These are phyloP conservation scores for Clavispora fructus DNA, from an alignment of 805 yeast species.

Conservation along the genomic window DNA sequence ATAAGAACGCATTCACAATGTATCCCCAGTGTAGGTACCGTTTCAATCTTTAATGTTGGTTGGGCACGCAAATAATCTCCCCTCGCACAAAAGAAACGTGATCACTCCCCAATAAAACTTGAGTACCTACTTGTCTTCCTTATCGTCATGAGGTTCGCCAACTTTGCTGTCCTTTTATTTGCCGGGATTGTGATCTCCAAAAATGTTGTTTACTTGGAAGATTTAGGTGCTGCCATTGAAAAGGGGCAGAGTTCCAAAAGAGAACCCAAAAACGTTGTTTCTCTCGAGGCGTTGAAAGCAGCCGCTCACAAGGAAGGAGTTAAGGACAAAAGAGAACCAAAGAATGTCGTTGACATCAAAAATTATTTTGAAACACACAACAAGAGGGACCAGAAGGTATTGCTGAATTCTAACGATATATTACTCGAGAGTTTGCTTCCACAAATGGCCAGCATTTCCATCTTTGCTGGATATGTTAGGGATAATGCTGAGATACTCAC, in stretches of 20 bases:
- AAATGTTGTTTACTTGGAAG: slow-evolving; percentile 12
- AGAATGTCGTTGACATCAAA: slow-evolving; percentile 14
- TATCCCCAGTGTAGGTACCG: not conserved
- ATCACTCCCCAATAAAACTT: not conserved
- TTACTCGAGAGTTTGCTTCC: slow-evolving; percentile 35
- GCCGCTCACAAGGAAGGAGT: slow-evolving; percentile 5
- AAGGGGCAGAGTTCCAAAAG: slow-evolving; percentile 9
- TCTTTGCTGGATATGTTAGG: slow-evolving; percentile 68
- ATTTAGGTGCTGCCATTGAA: slow-evolving; percentile 10
- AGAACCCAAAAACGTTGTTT: slow-evolving; percentile 12
- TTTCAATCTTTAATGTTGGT: not conserved
- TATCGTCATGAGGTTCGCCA: slow-evolving; percentile 8
- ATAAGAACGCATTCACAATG: not conserved
- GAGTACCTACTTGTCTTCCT: not conserved
- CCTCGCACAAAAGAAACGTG: not conserved
- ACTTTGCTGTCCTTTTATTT: slow-evolving; percentile 9
- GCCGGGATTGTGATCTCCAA: slow-evolving; percentile 13
- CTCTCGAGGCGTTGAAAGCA: slow-evolving; percentile 10
- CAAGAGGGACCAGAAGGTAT: slow-evolving; percentile 7
- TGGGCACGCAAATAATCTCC: not conserved
- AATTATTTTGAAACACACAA: slow-evolving; percentile 2
- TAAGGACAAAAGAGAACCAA: slow-evolving; percentile 16
- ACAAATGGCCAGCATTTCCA: slow-evolving; percentile 38
- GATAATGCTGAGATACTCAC: slow-evolving; percentile 48
- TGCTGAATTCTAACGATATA: slow-evolving; percentile 3